A percentile compares a stretch with the other conserved stretches of the same genome.
Conservation (phyloP, 345 rosid genomes). For the Hirschfeldia incana region DNA sequence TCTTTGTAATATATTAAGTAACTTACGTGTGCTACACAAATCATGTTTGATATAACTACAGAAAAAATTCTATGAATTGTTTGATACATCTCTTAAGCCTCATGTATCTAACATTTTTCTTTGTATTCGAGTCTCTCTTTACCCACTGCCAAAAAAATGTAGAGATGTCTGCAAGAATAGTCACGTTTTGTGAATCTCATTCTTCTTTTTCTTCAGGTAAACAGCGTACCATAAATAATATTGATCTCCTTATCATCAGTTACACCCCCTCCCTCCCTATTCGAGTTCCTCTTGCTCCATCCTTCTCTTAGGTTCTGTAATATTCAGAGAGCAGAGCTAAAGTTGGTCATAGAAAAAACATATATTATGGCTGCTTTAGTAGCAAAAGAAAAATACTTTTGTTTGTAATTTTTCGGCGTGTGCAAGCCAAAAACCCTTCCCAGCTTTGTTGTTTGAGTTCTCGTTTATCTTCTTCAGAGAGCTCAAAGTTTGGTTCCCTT, state of each 20-base stretch:
- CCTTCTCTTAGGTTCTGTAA: slow-evolving; percentile 76
- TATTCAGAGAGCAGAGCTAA: background rate
- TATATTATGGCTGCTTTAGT: slow-evolving; percentile 2
- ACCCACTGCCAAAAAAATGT: background rate
- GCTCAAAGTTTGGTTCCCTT: slow-evolving; percentile 91
- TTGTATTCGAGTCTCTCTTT: slow-evolving; percentile 1
- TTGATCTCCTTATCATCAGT: slow-evolving; percentile 49
- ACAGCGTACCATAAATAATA: slow-evolving; percentile 40
- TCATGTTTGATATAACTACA: background rate
- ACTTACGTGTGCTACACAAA: no score
- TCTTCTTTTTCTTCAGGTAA: slow-evolving; percentile 43
- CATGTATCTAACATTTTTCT: slow-evolving; percentile 6
- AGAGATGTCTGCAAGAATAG: background rate
- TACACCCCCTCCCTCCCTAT: slow-evolving; percentile 20
- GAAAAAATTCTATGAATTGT: background rate
- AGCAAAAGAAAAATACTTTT: slow-evolving; percentile 57
- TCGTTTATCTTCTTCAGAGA: slow-evolving; percentile 69
- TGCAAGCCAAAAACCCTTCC: slow-evolving; percentile 84
- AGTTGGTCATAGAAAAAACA: background rate
- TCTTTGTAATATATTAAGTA: background rate
- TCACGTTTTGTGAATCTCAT: slow-evolving; percentile 41
- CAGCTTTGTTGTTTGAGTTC: slow-evolving; percentile 73
- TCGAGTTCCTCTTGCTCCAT: slow-evolving; percentile 49
- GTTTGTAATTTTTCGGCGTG: slow-evolving; percentile 80
- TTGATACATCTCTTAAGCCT: background rate